Evolutionary conservation across 1,284 basidiomycete species (phyloP), one percentile per base, ranked within the genome.

Genomic region (Rhodotorula sp.): DNA sequence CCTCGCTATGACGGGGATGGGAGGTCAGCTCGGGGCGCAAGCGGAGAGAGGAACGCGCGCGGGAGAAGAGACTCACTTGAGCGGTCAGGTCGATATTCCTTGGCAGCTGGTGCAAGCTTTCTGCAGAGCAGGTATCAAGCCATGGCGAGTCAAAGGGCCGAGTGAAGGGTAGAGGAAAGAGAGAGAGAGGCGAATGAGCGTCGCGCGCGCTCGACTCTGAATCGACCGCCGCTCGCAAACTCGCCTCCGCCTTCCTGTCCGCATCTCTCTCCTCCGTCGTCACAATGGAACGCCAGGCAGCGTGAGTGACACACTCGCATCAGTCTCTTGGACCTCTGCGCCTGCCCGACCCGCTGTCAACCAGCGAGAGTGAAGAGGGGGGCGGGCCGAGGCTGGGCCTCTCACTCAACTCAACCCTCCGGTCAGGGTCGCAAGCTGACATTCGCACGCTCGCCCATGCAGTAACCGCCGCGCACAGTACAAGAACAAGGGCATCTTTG

Each of bases 401-500:
- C 30, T 54, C 51, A 29, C 48, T 33, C 33, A 51, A 26, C 37
- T 42, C 37, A 42, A 33, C 33, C 33, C 33, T 33, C 29, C 46
- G 2, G n/a, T n/a, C n/a, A n/a, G n/a, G 5, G 6, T 6, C 29
- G 4, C 4, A 30, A 14, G 24, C 48, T 30, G 59, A 17, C 6
- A 3, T 1, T 4, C 26, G n/a, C 20, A 12, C 30, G 29, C 24
- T 24, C 37, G 26, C 46, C 15, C 26, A 54, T 1, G n/a, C 65
- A 75, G 72, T 18, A 69, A 75, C 18, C 76, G 77, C 24, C 73
- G 77, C 33, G 67, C 67, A 62, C 85, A 84, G 70, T 88, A 85
- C 80, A 88, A 93, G 85, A 89, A 87, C 82, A 93, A 92, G 82
- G 89, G 89, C 74, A 72, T 78, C 65, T 84, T 93, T 75, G 92